phyloP scores from a whole-genome alignment of 2,329 filamentous ascomycete species.

The Westerdykella aurantiaca region DNA sequence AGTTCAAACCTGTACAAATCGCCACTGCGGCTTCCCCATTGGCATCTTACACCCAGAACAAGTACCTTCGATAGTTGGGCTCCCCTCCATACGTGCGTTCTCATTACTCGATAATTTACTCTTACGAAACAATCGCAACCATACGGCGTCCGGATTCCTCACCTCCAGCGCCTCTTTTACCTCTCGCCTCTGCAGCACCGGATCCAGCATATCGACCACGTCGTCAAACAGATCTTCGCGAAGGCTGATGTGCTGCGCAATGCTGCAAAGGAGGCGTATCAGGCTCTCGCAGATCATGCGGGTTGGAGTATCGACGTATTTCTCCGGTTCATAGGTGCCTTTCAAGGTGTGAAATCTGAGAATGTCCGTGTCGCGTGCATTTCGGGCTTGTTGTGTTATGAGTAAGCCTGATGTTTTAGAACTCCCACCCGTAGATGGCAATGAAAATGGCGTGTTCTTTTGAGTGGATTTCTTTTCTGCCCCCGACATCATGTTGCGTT shows the following conservation, averaged over 20 bases:
- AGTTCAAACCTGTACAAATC: background rate
- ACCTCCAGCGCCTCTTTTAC: slow-evolving; percentile 55
- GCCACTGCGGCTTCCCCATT: background rate
- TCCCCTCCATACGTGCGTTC: background rate
- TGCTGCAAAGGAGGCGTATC: slow-evolving; percentile 52
- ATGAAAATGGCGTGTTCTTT: background rate
- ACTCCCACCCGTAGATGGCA: background rate
- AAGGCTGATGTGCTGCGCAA: slow-evolving; percentile 60
- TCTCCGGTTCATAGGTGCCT: slow-evolving; percentile 7
- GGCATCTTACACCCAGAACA: background rate
- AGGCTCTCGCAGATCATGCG: slow-evolving; percentile 61
- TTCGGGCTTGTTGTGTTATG: background rate
- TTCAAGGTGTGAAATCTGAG: slow-evolving; percentile 3
- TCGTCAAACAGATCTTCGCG: slow-evolving; percentile 67
- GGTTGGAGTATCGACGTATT: slow-evolving; percentile 52
- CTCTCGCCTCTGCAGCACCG: slow-evolving; percentile 36
- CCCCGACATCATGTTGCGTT: slow-evolving; percentile 9
- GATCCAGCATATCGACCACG: slow-evolving; percentile 56
- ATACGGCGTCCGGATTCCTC: slow-evolving; percentile 70
- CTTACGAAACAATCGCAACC: slow-evolving; percentile 47
- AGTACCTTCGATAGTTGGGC: background rate
- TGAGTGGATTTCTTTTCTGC: background rate
- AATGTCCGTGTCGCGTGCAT: background rate
- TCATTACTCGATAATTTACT: background rate
- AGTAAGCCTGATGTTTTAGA: background rate